These are phyloP conservation scores for Primulina huaijiensis DNA, from an alignment of 257 asterid genomes.

Conservation along the genomic window DNA sequence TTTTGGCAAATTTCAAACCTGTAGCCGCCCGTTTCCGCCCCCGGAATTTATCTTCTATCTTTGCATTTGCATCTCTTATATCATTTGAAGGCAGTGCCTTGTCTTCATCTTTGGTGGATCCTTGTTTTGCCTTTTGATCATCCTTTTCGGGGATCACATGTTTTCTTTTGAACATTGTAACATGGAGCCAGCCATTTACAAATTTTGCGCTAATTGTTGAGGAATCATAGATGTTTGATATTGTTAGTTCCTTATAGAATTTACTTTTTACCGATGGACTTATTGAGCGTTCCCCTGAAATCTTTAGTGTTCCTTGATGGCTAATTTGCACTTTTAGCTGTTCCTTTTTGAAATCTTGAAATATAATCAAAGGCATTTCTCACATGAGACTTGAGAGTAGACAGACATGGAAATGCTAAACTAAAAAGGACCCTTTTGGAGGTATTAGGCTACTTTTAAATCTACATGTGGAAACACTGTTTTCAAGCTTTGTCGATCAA, in stretches of 20 bases:
- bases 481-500: no score
- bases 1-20: conserved; percentile 23
- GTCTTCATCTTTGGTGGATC: not conserved
- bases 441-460: no score
- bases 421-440: no score
- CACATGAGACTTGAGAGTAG: not conserved
- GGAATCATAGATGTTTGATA: conserved; percentile 38
- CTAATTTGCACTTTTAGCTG: conserved; percentile 56
- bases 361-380: not conserved
- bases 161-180: conserved; percentile 44
- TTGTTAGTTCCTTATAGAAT: conserved; percentile 47
- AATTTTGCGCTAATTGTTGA: conserved; percentile 47
- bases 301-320: conserved; percentile 43
- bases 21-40: not conserved
- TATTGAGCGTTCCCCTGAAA: conserved; percentile 50
- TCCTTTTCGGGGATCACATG: not conserved
- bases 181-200: conserved; percentile 32
- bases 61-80: conserved; percentile 3
- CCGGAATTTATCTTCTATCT: conserved; percentile 3
- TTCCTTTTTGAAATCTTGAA: conserved; percentile 57
- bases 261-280: conserved; percentile 24
- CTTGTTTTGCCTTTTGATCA: conserved; percentile 17
- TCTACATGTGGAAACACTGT: no score
- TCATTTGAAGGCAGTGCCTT: not conserved
- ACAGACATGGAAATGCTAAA: not conserved